These are phyloP conservation scores for Colletotrichum cordylinicola DNA, from an alignment of 2,329 filamentous ascomycete genomes.

Conservation along the genomic window DNA sequence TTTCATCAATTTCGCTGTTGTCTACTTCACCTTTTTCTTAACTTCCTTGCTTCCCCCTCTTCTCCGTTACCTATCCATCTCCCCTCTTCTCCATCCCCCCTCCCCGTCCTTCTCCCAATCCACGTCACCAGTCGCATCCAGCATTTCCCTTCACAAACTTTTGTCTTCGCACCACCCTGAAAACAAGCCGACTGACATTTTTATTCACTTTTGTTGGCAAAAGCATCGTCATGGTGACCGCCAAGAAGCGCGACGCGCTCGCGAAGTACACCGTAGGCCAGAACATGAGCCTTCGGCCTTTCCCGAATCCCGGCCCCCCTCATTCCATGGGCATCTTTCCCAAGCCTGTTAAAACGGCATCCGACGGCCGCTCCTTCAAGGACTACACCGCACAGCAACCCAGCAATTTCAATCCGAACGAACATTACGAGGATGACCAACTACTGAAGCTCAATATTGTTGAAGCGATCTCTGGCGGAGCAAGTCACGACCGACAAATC, in stretches of 20 bases:
- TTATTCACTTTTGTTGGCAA: too few relatives aligned
- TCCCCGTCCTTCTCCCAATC: too few relatives aligned
- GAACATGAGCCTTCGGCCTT: not conserved
- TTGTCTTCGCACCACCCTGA: too few relatives aligned
- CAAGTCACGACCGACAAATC: not conserved
- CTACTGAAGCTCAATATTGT: not conserved
- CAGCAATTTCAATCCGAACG: not conserved
- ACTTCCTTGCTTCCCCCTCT: too few relatives aligned
- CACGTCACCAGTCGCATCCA: too few relatives aligned
- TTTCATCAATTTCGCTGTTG: too few relatives aligned
- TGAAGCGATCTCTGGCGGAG: not conserved
- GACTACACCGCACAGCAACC: not conserved
- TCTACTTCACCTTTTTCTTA: too few relatives aligned
- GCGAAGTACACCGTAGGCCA: not conserved
- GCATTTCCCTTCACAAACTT: not conserved
- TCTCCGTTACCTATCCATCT: too few relatives aligned
- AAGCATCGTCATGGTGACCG: not conserved
- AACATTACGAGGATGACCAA: not conserved
- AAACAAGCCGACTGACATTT: too few relatives aligned
- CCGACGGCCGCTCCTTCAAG: not conserved
- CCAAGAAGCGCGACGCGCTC: not conserved
- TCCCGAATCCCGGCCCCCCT: not conserved
- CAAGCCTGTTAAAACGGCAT: not conserved
- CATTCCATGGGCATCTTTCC: too few relatives aligned
- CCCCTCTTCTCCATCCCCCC: too few relatives aligned